phyloP scores from a whole-genome alignment of 129 eudicot genomes.

The Solidago caesia region DNA sequence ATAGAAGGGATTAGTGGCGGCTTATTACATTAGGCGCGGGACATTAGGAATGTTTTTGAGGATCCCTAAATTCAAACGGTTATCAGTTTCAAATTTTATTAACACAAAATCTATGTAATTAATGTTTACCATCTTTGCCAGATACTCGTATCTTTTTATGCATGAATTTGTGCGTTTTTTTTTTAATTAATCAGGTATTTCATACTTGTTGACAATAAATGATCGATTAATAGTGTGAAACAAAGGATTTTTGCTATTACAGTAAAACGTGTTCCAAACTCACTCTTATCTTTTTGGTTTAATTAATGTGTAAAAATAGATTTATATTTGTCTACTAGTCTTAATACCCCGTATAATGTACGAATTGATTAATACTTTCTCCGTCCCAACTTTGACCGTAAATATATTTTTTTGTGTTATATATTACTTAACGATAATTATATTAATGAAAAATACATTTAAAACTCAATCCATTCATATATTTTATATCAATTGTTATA shows the following conservation, averaged over 20 bases:
- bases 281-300: background rate
- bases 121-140: conserved; percentile 9
- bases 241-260: background rate
- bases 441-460: too few species aligned
- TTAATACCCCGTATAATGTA: too few species aligned
- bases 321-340: too few species aligned
- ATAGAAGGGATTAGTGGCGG: background rate
- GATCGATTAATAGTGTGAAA: background rate
- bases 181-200: background rate
- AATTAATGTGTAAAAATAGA: background rate
- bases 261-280: background rate
- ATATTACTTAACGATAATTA: too few species aligned
- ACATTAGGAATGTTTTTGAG: conserved; percentile 2
- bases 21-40: conserved; percentile 7
- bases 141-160: background rate
- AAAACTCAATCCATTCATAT: too few species aligned
- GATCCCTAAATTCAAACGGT: conserved; percentile 1
- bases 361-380: too few species aligned
- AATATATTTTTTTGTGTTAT: too few species aligned
- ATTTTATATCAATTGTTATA: too few species aligned
- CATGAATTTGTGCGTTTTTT: background rate
- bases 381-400: too few species aligned
- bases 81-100: conserved; percentile 6
- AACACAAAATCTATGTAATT: conserved; percentile 11
- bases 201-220: background rate